Evolutionary conservation across 805 yeast genomes (phyloP), one percentile per base, ranked within the genome.

Genomic region (Naumovozyma baii): DNA sequence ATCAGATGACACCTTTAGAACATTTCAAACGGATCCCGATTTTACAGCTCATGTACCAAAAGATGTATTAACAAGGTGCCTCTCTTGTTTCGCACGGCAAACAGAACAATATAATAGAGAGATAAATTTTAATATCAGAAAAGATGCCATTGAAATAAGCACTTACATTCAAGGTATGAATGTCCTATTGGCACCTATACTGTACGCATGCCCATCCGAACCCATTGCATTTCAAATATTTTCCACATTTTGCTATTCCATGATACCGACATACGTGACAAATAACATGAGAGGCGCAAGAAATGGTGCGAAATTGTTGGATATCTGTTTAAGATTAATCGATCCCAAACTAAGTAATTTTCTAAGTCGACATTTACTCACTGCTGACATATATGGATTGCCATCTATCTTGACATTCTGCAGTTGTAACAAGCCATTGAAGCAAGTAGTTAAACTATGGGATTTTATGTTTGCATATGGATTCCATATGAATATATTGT

Each of bases 401-500:
- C 83, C 87, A 3, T 78, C 88, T 0, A 83, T 86, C 1, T 62
- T 88, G 46, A 87, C 96, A 0, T 64, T 88, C 35, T 78, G 88
- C 40, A 90, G 95, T 2, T 84, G 95, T 51, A 85, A 94, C 4
- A 94, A 94, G 8, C 88, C 95, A 0, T 64, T 88, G 34, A 63
- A 67, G 25, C 85, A 87, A 46, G 83, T 83, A 1, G 61, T 87
- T 30, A 73, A 77, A 42, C 67, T 87, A 14, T 87, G 96, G 96
- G 96, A 87, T 57, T 83, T 87, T 48, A 62, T 86, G 50, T 82
- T 87, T 60, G 94, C 96, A 3, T 87, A 84, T 52, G 96, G 96
- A 0, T 76, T 83, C 15, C 95, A 88, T 53, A 72, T 86, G 78
- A 87, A 88, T 61, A 73, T 88, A 20, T 65, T 88, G 30, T 82